Conservation (phyloP, 2,329 filamentous ascomycete species). For the Cladosporium sphaerospermum region DNA sequence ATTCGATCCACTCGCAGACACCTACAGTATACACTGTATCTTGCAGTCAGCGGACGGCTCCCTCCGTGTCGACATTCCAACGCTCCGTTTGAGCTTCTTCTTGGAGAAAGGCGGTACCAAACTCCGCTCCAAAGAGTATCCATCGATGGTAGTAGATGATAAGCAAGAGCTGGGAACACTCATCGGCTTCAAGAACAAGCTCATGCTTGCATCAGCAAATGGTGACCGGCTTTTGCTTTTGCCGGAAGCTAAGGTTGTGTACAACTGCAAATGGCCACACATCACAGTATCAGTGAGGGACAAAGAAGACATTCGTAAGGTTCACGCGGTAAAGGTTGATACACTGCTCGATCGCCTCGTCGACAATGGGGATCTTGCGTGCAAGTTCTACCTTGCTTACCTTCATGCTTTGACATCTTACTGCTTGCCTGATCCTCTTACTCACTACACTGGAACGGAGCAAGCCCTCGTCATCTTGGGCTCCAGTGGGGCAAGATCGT, state of each 20-base stretch:
- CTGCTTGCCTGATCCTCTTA: constrained; percentile 52
- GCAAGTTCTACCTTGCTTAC: constrained; percentile 35
- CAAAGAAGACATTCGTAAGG: constrained; percentile 42
- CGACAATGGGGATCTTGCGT: constrained; percentile 45
- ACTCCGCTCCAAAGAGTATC: constrained; percentile 20
- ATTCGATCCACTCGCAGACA: constrained; percentile 30
- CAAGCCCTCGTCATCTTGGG: constrained; percentile 35
- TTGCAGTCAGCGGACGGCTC: not conserved
- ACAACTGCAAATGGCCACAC: constrained; percentile 38
- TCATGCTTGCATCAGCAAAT: constrained; percentile 40
- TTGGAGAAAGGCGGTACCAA: constrained; percentile 6
- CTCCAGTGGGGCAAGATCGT: constrained; percentile 19
- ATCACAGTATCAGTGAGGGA: constrained; percentile 32
- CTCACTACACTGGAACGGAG: constrained; percentile 54
- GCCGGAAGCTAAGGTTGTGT: constrained; percentile 31
- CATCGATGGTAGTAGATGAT: constrained; percentile 32
- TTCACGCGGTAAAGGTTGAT: constrained; percentile 49
- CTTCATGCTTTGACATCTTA: constrained; percentile 58
- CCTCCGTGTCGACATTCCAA: constrained; percentile 19
- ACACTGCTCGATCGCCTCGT: constrained; percentile 52
- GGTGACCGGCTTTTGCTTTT: constrained; percentile 48
- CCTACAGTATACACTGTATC: constrained; percentile 14
- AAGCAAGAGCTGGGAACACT: constrained; percentile 55
- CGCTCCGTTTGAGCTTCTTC: constrained; percentile 19
- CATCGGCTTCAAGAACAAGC: constrained; percentile 54